These are phyloP conservation scores for Kurtzmaniella quercitrusa DNA, from an alignment of 1,139 yeast genomes.

Conservation along the genomic window DNA sequence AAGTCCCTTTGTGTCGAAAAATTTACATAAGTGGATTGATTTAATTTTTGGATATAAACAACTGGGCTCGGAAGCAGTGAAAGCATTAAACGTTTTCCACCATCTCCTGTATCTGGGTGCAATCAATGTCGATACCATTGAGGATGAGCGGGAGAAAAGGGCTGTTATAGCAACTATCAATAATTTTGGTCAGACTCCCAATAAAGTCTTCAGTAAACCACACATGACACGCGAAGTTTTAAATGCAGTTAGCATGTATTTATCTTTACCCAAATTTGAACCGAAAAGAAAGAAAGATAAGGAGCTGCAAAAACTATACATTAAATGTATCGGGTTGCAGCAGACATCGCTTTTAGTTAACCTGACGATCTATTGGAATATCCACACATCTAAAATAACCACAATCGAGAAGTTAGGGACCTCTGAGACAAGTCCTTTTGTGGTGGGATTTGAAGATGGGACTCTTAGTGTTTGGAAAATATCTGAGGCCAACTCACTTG, in stretches of 20 bases:
- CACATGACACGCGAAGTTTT: slow-evolving; percentile 52
- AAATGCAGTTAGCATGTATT: slow-evolving; percentile 31
- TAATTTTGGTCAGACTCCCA: slow-evolving; percentile 88
- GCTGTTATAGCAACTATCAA: slow-evolving; percentile 82
- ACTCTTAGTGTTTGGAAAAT: slow-evolving; percentile 50
- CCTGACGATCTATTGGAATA: slow-evolving; percentile 35
- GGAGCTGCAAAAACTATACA: slow-evolving; percentile 20
- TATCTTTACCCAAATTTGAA: slow-evolving; percentile 19
- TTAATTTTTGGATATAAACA: slow-evolving; percentile 77
- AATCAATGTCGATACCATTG: slow-evolving; percentile 65
- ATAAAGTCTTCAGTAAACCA: slow-evolving; percentile 59
- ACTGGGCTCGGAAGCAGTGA: slow-evolving; percentile 62
- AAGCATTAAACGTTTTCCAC: slow-evolving; percentile 70
- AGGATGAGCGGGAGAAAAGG: slow-evolving; percentile 66
- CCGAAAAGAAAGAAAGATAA: slow-evolving; percentile 7
- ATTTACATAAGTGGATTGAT: slow-evolving; percentile 80
- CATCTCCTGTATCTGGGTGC: slow-evolving; percentile 82
- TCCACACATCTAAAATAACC: slow-evolving; percentile 36
- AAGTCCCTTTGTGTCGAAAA: slow-evolving; percentile 70
- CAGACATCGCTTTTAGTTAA: slow-evolving; percentile 35
- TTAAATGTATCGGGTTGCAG: neutral
- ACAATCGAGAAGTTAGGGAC: slow-evolving; percentile 33
- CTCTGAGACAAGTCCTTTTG: slow-evolving; percentile 22
- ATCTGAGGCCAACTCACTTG: slow-evolving; percentile 18
- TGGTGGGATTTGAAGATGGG: slow-evolving; percentile 52